Conservation (phyloP, 768 basidiomycete genomes). For the Rhizopogon salebrosus region DNA sequence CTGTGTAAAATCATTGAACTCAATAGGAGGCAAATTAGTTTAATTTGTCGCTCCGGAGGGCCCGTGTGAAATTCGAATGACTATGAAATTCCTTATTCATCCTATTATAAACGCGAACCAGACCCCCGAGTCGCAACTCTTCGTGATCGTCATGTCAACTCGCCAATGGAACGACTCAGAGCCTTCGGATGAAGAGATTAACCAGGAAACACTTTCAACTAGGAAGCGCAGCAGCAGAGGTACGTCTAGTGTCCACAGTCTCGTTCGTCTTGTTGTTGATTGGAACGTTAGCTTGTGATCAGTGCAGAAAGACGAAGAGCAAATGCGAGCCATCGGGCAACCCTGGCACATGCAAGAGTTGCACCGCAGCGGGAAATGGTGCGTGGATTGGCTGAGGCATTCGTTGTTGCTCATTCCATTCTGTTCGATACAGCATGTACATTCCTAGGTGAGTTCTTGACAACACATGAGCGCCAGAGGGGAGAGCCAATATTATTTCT, state of each 20-base stretch:
- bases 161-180: slow-evolving; percentile 54
- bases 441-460: slow-evolving; percentile 44
- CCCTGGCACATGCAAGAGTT: slow-evolving; percentile 58
- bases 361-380: slow-evolving; percentile 52
- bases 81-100: neutral
- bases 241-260: slow-evolving; percentile 16
- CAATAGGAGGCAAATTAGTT: neutral
- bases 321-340: slow-evolving; percentile 64
- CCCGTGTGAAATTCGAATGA: neutral
- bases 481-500: slow-evolving; percentile 1
- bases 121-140: slow-evolving; percentile 7
- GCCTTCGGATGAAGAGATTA: slow-evolving; percentile 51
- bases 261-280: neutral
- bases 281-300: slow-evolving; percentile 63
- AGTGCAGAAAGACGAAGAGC: slow-evolving; percentile 84
- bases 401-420: slow-evolving; percentile 1
- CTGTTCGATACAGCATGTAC: slow-evolving; percentile 48
- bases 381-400: slow-evolving; percentile 13
- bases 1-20: neutral
- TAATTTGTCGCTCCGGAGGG: neutral
- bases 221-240: slow-evolving; percentile 66
- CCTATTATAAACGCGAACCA: slow-evolving; percentile 13
- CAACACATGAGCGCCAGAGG: neutral
- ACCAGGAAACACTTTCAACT: slow-evolving; percentile 35
- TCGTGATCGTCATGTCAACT: slow-evolving; percentile 20